Conservation (phyloP, 129 eudicot genomes). For the Saussurea involucrata region DNA sequence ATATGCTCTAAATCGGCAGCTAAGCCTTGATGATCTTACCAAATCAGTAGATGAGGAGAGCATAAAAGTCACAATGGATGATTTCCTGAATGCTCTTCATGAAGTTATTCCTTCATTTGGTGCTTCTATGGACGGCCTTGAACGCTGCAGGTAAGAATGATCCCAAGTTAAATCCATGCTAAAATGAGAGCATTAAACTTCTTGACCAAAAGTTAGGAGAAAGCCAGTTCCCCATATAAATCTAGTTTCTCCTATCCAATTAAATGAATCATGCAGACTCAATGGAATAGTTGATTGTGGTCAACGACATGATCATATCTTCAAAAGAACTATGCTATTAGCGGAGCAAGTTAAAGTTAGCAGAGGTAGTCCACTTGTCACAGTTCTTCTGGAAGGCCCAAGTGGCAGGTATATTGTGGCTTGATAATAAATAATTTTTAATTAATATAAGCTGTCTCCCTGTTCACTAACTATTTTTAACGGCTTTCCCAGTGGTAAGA, state of each 20-base stretch:
- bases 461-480: not conserved
- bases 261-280: slow-evolving; percentile 55
- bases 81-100: slow-evolving; percentile 77
- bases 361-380: slow-evolving; percentile 90
- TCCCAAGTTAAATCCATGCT: not conserved
- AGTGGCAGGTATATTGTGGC: slow-evolving; percentile 75
- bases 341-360: slow-evolving; percentile 96
- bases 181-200: not conserved
- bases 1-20: slow-evolving; percentile 86
- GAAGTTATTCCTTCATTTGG: slow-evolving; percentile 95
- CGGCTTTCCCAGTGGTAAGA: slow-evolving; percentile 77
- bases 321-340: slow-evolving; percentile 79
- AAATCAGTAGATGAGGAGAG: slow-evolving; percentile 89
- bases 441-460: not conserved
- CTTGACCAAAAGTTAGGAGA: not conserved
- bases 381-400: slow-evolving; percentile 97
- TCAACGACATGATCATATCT: slow-evolving; percentile 75
- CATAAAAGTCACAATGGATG: slow-evolving; percentile 92
- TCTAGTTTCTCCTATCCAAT: not conserved
- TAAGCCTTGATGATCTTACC: slow-evolving; percentile 83
- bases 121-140: slow-evolving; percentile 89
- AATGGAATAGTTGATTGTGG: slow-evolving; percentile 97
- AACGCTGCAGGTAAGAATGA: slow-evolving; percentile 77
- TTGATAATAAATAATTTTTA: slow-evolving; percentile 6
- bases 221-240: not conserved